Evolutionary conservation across 1,284 basidiomycete genomes (phyloP).

Genomic region (Chondrostereum purpureum): DNA sequence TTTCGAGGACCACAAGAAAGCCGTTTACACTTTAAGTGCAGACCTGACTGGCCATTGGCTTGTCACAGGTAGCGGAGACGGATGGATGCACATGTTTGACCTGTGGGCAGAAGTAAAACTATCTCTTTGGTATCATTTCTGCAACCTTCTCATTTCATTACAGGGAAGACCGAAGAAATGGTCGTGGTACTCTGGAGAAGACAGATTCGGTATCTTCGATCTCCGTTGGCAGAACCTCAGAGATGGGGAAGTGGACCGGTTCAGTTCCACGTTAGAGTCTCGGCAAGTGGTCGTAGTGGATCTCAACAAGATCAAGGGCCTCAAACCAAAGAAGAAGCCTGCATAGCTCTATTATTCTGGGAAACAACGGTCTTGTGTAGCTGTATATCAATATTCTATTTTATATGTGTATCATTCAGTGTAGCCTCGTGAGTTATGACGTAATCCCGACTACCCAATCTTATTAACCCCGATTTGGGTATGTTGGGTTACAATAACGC

Average conservation of each 20-base stretch:
- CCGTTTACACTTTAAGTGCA: slow-evolving; percentile 64
- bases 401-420: background rate
- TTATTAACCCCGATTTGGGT: background rate
- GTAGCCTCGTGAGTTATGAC: too few relatives aligned
- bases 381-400: too few relatives aligned
- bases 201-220: slow-evolving; percentile 55
- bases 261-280: slow-evolving; percentile 53
- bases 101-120: slow-evolving; percentile 30
- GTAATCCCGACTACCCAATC: background rate
- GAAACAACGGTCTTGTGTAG: too few relatives aligned
- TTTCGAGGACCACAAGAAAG: slow-evolving; percentile 58
- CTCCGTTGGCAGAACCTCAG: slow-evolving; percentile 49
- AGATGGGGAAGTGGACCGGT: slow-evolving; percentile 38
- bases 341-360: too few relatives aligned
- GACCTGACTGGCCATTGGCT: slow-evolving; percentile 58
- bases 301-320: background rate
- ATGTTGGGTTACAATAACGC: background rate
- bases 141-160: slow-evolving; percentile 5
- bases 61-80: slow-evolving; percentile 57
- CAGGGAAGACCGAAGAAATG: slow-evolving; percentile 43
- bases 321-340: too few relatives aligned
- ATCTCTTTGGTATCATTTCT: background rate
- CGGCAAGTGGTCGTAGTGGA: slow-evolving; percentile 14
- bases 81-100: slow-evolving; percentile 52
- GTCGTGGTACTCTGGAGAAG: slow-evolving; percentile 49